These are phyloP conservation scores for Rutstroemia sp. DNA, from an alignment of 2,329 filamentous ascomycete genomes.

Conservation along the genomic window DNA sequence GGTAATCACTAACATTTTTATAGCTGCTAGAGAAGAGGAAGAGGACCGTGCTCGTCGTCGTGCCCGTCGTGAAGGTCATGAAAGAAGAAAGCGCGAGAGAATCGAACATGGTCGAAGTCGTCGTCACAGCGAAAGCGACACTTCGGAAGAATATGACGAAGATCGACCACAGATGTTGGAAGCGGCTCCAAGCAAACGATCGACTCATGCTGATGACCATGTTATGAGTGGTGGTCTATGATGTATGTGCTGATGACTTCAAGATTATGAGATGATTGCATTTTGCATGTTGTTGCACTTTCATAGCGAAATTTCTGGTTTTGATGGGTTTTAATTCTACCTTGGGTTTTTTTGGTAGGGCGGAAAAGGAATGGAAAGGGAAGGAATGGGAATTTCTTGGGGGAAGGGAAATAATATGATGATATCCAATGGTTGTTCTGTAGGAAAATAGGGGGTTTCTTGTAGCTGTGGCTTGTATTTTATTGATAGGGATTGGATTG, in stretches of 20 bases:
- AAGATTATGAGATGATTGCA: background rate
- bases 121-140: constrained; percentile 20
- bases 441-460: background rate
- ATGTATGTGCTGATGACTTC: background rate
- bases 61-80: constrained; percentile 26
- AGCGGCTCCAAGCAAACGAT: constrained; percentile 17
- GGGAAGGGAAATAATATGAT: background rate
- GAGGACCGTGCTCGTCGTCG: constrained; percentile 25
- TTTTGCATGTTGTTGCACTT: background rate
- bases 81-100: constrained; percentile 25
- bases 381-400: background rate
- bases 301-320: too few species aligned
- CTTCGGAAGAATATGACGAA: constrained; percentile 10
- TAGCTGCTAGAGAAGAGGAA: constrained; percentile 26
- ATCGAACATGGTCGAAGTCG: constrained; percentile 12
- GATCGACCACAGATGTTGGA: constrained; percentile 25
- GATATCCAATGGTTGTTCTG: background rate
- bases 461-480: constrained; percentile 2
- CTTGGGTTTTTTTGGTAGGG: too few species aligned
- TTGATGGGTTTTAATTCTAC: too few species aligned
- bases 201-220: constrained; percentile 18
- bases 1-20: background rate
- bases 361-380: background rate
- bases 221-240: constrained; percentile 27
- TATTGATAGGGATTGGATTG: too few species aligned